Evolutionary conservation across 2,329 filamentous ascomycete species (phyloP), one percentile per base, ranked within the genome.

Genomic region (Pseudogymnoascus sp.): DNA sequence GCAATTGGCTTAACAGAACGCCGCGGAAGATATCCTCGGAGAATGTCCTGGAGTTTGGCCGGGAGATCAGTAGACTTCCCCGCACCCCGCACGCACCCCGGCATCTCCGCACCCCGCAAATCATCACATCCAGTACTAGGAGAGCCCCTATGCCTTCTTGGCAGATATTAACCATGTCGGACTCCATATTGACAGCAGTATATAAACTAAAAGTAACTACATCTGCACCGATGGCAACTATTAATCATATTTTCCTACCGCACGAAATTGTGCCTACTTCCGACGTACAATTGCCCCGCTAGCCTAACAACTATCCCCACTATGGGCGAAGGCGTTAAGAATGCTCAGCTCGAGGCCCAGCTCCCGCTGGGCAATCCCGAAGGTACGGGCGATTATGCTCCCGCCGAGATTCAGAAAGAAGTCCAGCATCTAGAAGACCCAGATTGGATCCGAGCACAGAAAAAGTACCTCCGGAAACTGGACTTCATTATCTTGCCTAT

Each of bases 401-500:
- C 61, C 3, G 59, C 60, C 12, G 61, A 61, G 59, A 63, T 65
- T 42, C 61, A 63, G 37, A 63, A 61, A 27, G 63, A 63, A 29
- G 33, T 65, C 39, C 59, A 25, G 9, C 39, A 65, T n/a, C 63
- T 63, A 4, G 36, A 65, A 21, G 52, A 63, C 55, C 63, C 63
- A 25, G 61, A 61, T n/a, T 63, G 63, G 63, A 61, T 61, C 25
- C 36, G 35, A 37, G 61, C 63, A 15, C 58, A 65, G 21, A 55
- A 58, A 10, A 52, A 60, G 21, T 65, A 65, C 48, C 21, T 65
- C 18, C 40, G 64, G 40, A 65, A 60, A 52, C 60, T 65, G 7
- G 62, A 65, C 61, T 55, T 42, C n/a, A 64, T 64, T 40, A 62
- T 65, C 27, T 61, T 64, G 10, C 64, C 64, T 13, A 61, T 62